phyloP scores from a whole-genome alignment of 2,329 filamentous ascomycete species.

The Claviceps paspali region DNA sequence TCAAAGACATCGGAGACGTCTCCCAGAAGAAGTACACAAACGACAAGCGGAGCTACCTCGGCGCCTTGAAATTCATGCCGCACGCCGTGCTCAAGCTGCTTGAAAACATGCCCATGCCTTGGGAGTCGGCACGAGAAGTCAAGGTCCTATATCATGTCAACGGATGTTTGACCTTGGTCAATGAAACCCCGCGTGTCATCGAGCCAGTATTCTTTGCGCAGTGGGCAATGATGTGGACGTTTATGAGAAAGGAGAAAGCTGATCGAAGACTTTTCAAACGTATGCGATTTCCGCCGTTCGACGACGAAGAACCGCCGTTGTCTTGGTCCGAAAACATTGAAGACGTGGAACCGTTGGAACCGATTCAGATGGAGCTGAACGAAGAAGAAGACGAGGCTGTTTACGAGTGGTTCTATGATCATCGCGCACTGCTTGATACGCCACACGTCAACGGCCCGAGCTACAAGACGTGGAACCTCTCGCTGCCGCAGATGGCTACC shows the following conservation, averaged over 20 bases:
- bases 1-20: constrained; percentile 96
- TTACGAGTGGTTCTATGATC: constrained; percentile 96
- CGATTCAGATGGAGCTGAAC: constrained; percentile 96
- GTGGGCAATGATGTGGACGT: constrained; percentile 99
- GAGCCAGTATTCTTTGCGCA: constrained; percentile 96
- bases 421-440: constrained; percentile 78
- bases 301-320: constrained; percentile 92
- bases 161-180: constrained; percentile 89
- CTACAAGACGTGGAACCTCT: constrained; percentile 91
- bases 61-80: constrained; percentile 97
- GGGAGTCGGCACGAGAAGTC: constrained; percentile 91
- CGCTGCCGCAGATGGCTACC: constrained; percentile 88
- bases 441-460: constrained; percentile 90
- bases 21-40: constrained; percentile 99
- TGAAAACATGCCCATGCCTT: constrained; percentile 99
- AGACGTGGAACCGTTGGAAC: constrained; percentile 91
- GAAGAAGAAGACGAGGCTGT: constrained; percentile 85
- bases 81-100: constrained; percentile 93
- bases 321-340: constrained; percentile 99
- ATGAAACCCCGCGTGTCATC: constrained; percentile 91
- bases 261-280: constrained; percentile 93
- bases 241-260: constrained; percentile 95
- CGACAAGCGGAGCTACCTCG: constrained; percentile 95
- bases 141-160: constrained; percentile 98
- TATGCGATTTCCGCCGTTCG: constrained; percentile 97